These are phyloP conservation scores for Xylariaceae sp. DNA, from an alignment of 2,329 filamentous ascomycete species.

Conservation along the genomic window DNA sequence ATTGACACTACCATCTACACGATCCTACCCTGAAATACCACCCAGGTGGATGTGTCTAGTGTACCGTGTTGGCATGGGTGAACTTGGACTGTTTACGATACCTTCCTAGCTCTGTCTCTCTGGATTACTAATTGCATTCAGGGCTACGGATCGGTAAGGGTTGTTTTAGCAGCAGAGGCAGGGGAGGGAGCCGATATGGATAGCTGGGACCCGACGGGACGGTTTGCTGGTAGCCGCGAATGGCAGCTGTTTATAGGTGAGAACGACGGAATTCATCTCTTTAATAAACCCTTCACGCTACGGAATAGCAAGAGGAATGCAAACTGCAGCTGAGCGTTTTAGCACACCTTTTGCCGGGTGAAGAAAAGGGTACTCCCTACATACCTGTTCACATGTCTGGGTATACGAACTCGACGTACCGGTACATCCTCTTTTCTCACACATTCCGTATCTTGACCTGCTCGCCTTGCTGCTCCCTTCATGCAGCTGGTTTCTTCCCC, in stretches of 20 bases:
- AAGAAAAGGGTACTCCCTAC: not conserved
- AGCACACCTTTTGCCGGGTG: not conserved
- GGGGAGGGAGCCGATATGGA: slow-evolving; percentile 1
- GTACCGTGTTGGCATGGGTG: not conserved
- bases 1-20: no score
- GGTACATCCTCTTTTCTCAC: not conserved
- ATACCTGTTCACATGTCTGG: not conserved
- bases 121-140: not conserved
- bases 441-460: not conserved
- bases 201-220: slow-evolving; percentile 23
- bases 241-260: not conserved
- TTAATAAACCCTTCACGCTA: not conserved
- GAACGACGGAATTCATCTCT: no score
- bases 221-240: slow-evolving; percentile 22
- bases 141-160: no score
- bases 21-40: no score
- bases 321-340: slow-evolving; percentile 1
- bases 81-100: not conserved
- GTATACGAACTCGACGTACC: not conserved
- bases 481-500: slow-evolving; percentile 4
- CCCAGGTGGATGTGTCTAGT: no score
- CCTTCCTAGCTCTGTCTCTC: not conserved
- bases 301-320: slow-evolving; percentile 1
- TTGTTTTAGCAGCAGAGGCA: slow-evolving; percentile 4
- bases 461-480: not conserved